Evolutionary conservation across 371 early-diverging fungal species (phyloP).

Genomic region (Hamiltosporidium magnivora): DNA sequence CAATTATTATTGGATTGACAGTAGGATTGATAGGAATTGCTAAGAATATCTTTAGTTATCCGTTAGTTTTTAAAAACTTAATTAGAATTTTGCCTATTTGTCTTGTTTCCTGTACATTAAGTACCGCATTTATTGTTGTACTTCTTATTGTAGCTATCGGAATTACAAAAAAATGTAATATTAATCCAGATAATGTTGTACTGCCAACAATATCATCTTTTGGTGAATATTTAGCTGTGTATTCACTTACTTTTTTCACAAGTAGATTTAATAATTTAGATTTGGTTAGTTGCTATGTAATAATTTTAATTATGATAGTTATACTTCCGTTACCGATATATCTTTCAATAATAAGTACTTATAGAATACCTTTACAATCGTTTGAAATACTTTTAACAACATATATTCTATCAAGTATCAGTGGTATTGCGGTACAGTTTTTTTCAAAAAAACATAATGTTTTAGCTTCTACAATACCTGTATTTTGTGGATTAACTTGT

Average conservation of each 20-base stretch:
- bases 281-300: not conserved
- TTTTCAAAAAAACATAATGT: slow-evolving; percentile 21
- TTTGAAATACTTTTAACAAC: slow-evolving; percentile 18
- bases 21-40: slow-evolving; percentile 40
- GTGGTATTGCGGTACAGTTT: slow-evolving; percentile 26
- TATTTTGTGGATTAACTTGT: slow-evolving; percentile 33
- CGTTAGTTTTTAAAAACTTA: slow-evolving; percentile 1
- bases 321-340: slow-evolving; percentile 17
- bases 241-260: slow-evolving; percentile 31
- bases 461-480: slow-evolving; percentile 31
- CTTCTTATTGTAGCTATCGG: slow-evolving; percentile 34
- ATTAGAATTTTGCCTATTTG: slow-evolving; percentile 17
- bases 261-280: not conserved
- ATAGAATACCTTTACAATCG: slow-evolving; percentile 31
- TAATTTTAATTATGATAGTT: slow-evolving; percentile 3
- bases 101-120: slow-evolving; percentile 37
- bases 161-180: slow-evolving; percentile 11
- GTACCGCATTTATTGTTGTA: slow-evolving; percentile 41
- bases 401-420: slow-evolving; percentile 17
- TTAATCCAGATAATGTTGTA: slow-evolving; percentile 52
- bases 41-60: slow-evolving; percentile 15
- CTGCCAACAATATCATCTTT: slow-evolving; percentile 47
- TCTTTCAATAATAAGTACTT: slow-evolving; percentile 19
- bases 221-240: slow-evolving; percentile 38
- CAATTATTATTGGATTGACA: slow-evolving; percentile 35